phyloP scores from a whole-genome alignment of 2,329 filamentous ascomycete genomes.

The Xylariaceae sp. region DNA sequence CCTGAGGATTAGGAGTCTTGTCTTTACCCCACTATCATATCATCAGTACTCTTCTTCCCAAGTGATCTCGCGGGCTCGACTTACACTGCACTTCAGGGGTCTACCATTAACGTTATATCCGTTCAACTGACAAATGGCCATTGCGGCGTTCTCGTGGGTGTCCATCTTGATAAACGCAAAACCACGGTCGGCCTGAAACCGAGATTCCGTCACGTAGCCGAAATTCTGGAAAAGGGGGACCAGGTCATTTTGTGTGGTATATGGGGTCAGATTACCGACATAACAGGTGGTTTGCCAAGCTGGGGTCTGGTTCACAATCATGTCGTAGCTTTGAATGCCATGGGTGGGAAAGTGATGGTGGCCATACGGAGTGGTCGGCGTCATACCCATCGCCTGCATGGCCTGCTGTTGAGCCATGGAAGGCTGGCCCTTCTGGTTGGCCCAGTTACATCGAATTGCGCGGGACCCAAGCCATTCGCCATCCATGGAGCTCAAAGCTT shows the following conservation, averaged over 20 bases:
- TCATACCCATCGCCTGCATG: slow-evolving; percentile 97
- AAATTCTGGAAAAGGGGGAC: slow-evolving; percentile 99
- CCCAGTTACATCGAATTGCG: slow-evolving; percentile 99
- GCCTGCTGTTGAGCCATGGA: slow-evolving; percentile 97
- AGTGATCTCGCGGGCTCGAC: slow-evolving; percentile 44
- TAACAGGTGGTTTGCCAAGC: slow-evolving; percentile 99
- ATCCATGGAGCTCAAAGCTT: slow-evolving; percentile 96
- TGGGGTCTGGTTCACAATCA: slow-evolving; percentile 92
- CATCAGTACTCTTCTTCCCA: slow-evolving; percentile 37
- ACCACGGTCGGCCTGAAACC: slow-evolving; percentile 95
- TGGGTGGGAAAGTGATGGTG: slow-evolving; percentile 98
- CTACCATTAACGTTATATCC: slow-evolving; percentile 98
- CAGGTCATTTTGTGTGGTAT: slow-evolving; percentile 94
- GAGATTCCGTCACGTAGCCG: slow-evolving; percentile 94
- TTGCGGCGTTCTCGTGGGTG: slow-evolving; percentile 94
- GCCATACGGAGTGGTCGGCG: slow-evolving; percentile 91
- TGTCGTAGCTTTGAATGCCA: slow-evolving; percentile 95
- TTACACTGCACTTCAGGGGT: slow-evolving; percentile 96
- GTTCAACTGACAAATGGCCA: slow-evolving; percentile 97
- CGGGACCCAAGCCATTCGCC: slow-evolving; percentile 98
- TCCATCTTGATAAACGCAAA: slow-evolving; percentile 99
- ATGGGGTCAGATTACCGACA: slow-evolving; percentile 95
- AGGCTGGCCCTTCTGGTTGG: slow-evolving; percentile 99
- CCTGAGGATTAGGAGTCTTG: slow-evolving; percentile 73
- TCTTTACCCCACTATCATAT: slow-evolving; percentile 91